Percentiles rank a stretch among this genome's conserved stretches.
These are phyloP conservation scores for Rhexocercosporidium sp. DNA, from an alignment of 2,329 filamentous ascomycete genomes.

Conservation along the genomic window DNA sequence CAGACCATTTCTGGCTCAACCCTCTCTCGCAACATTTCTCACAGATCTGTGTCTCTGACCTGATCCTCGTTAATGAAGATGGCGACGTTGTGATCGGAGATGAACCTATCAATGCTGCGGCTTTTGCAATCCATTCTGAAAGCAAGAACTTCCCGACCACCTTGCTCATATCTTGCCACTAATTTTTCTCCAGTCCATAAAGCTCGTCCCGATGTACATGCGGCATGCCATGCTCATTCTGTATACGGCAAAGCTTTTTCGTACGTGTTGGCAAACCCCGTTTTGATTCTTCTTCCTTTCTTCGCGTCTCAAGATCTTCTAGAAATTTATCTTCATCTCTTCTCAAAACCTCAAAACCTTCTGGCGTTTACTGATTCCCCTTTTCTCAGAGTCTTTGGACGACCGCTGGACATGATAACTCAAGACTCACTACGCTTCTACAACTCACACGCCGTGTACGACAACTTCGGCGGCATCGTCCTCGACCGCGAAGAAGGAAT, in stretches of 20 bases:
- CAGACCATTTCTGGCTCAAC: constrained; percentile 57
- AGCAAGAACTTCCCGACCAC: constrained; percentile 26
- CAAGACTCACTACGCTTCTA: constrained; percentile 62
- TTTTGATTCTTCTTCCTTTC: background rate
- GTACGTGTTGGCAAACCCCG: background rate
- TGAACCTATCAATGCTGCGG: constrained; percentile 51
- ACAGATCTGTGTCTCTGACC: constrained; percentile 64
- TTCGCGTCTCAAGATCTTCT: background rate
- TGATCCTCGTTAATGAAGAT: constrained; percentile 66
- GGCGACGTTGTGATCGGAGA: constrained; percentile 69
- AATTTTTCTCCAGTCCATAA: constrained; percentile 53
- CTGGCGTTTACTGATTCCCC: background rate
- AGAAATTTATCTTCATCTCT: background rate
- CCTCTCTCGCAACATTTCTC: constrained; percentile 68
- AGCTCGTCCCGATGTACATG: constrained; percentile 60
- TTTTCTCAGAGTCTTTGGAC: constrained; percentile 53
- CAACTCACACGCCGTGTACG: constrained; percentile 46
- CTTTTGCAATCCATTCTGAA: constrained; percentile 52
- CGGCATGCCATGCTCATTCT: constrained; percentile 60
- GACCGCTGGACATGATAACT: constrained; percentile 45
- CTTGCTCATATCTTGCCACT: background rate
- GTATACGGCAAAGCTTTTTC: constrained; percentile 65
- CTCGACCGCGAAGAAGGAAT: constrained; percentile 56
- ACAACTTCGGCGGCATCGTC: constrained; percentile 57
- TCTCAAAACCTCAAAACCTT: background rate